A percentile compares a stretch with the other conserved stretches of the same genome.
Evolutionary conservation across 2,329 filamentous ascomycete genomes (phyloP).

Genomic region (Rutstroemia sp.): DNA sequence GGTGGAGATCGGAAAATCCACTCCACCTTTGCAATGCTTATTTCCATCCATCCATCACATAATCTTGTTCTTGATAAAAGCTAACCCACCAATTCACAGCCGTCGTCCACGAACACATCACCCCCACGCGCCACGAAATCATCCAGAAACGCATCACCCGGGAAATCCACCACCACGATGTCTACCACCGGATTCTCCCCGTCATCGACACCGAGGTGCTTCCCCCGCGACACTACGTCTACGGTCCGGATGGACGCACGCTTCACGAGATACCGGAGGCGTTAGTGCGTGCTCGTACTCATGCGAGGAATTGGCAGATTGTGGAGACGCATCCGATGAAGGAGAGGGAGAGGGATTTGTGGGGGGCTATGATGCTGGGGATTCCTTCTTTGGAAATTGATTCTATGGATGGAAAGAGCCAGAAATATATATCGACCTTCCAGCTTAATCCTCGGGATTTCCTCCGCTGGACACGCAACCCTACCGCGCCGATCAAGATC

Average conservation of each 20-base stretch:
- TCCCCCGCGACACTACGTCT: slow-evolving; percentile 40
- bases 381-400: background rate
- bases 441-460: background rate
- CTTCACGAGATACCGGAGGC: slow-evolving; percentile 39
- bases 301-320: slow-evolving; percentile 12
- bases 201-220: slow-evolving; percentile 45
- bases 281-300: slow-evolving; percentile 30
- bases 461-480: slow-evolving; percentile 1
- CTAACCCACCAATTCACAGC: slow-evolving; percentile 27
- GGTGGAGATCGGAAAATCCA: background rate
- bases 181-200: slow-evolving; percentile 45
- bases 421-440: background rate
- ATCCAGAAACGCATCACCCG: slow-evolving; percentile 40
- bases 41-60: too few species aligned
- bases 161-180: slow-evolving; percentile 46
- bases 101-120: slow-evolving; percentile 42
- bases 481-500: slow-evolving; percentile 17
- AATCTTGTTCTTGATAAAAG: background rate
- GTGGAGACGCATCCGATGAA: background rate
- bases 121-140: slow-evolving; percentile 37
- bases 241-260: slow-evolving; percentile 32
- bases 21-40: too few species aligned
- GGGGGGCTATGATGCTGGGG: background rate
- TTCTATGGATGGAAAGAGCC: too few species aligned
- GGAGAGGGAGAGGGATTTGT: background rate